Conservation (phyloP, 2,329 filamentous ascomycete species). For the Corynespora cassiicola region DNA sequence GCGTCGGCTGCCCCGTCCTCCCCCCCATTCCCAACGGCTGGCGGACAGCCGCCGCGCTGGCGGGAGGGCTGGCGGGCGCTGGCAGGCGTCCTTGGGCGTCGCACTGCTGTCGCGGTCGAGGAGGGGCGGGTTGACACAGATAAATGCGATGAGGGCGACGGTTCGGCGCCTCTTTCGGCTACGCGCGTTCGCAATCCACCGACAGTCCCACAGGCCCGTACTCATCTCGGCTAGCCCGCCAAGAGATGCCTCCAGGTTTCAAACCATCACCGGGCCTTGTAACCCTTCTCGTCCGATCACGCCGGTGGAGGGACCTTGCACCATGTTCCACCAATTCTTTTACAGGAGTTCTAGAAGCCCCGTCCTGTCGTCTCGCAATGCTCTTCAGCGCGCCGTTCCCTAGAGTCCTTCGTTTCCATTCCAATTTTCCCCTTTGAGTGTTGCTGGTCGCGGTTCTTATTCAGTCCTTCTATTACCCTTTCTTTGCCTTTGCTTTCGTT, state of each 20-base stretch:
- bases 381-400: conserved; percentile 14
- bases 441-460: too few relatives aligned
- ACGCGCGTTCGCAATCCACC: too few relatives aligned
- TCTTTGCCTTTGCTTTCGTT: conserved; percentile 15
- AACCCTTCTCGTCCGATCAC: conserved; percentile 21
- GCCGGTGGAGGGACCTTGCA: conserved; percentile 17
- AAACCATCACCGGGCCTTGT: conserved; percentile 14
- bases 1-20: too few relatives aligned
- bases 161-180: too few relatives aligned
- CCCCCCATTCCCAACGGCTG: too few relatives aligned
- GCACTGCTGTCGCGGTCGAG: too few relatives aligned
- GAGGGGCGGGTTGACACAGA: too few relatives aligned
- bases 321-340: conserved; percentile 36
- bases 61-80: too few relatives aligned
- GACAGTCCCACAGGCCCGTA: conserved; percentile 11
- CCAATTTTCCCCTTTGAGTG: conserved; percentile 5
- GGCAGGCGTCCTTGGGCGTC: too few relatives aligned
- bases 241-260: conserved; percentile 30
- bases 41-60: too few relatives aligned
- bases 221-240: conserved; percentile 19
- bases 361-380: conserved; percentile 17
- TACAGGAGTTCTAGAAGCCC: conserved; percentile 25
- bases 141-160: too few relatives aligned
- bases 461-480: conserved; percentile 9
- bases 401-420: conserved; percentile 14